Evolutionary conservation across 345 rosid species (phyloP), one percentile per base, ranked within the genome.

Genomic region (Zanthoxylum bungeanum): DNA sequence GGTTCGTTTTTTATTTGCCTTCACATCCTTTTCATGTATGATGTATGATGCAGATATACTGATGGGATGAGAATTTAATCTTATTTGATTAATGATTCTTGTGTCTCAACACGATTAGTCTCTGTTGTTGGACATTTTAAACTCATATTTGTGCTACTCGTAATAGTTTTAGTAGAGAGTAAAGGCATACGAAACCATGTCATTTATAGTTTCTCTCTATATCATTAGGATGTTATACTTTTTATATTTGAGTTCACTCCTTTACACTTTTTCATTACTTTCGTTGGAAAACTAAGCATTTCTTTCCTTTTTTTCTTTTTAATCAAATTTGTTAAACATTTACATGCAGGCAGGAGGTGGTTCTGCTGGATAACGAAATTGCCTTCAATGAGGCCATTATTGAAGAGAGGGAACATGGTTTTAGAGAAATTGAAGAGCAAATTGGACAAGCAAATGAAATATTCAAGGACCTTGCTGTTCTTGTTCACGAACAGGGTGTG

Each of bases 381-480:
- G 74, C 83, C 60, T 88, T 88, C 79, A 88, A 88, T 68, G 93
- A 88, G 77, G 91, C 91, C 70, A 78, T 88, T 60, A 81, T 88
- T 59, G 93, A 88, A 39, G 93, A 88, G 79, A 80, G 93, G 73
- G 93, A 85, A 2, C 89, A 84, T 64, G 93, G 89, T 14, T 77
- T 88, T 40, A 77, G 82, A 79, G 93, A 86, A 40, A 79, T 86
- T 55, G 80, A 85, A 59, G 84, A 77, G 55, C 91, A 88, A 77
- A 86, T 88, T 76, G 93, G 86, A 60, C 71, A 88, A 77, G 86
- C 78, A 22, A 88, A 82, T 73, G 93, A 88, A 55, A 88, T 88
- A 69, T 88, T 88, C 75, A 83, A 78, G 79, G 93, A 88, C 76
- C 89, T 86, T 61, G 91, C 91, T 68, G 91, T 88, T 73, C 80